A percentile compares a stretch with the other conserved stretches of the same genome.
phyloP scores from a whole-genome alignment of 78 protist species.

The Dictyostelium intermedium region DNA sequence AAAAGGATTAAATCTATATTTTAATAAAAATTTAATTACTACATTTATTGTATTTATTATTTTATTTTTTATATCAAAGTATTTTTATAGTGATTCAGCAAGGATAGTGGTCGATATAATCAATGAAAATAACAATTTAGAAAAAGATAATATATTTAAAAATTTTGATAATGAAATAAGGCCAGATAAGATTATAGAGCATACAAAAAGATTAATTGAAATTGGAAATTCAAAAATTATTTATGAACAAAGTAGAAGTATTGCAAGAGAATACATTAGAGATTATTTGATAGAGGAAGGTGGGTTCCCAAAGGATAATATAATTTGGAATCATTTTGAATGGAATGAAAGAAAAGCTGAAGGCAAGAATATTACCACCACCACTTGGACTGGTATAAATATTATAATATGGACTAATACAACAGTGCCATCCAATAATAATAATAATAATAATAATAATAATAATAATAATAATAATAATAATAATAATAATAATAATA shows the following conservation, averaged over 20 bases:
- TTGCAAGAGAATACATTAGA: constrained; percentile 57
- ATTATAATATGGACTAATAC: constrained; percentile 47
- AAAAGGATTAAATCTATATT: background rate
- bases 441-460: no score
- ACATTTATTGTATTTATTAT: background rate
- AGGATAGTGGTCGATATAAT: background rate
- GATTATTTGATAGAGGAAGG: background rate
- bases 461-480: no score
- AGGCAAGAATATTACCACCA: constrained; percentile 54
- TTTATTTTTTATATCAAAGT: background rate
- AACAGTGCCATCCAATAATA: background rate
- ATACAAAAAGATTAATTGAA: constrained; percentile 26
- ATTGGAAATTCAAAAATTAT: constrained; percentile 63
- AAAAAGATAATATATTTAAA: background rate
- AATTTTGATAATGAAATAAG: background rate
- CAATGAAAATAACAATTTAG: background rate
- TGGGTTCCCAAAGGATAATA: constrained; percentile 32
- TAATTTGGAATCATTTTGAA: constrained; percentile 60
- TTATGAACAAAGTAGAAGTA: constrained; percentile 52
- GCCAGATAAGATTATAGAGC: background rate
- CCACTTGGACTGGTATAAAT: constrained; percentile 74
- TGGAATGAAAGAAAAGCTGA: constrained; percentile 43
- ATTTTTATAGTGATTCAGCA: background rate
- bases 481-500: background rate
- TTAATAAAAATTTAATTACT: background rate